phyloP scores from a whole-genome alignment of 257 asterid species.

The Nyctanthes arbortristis region DNA sequence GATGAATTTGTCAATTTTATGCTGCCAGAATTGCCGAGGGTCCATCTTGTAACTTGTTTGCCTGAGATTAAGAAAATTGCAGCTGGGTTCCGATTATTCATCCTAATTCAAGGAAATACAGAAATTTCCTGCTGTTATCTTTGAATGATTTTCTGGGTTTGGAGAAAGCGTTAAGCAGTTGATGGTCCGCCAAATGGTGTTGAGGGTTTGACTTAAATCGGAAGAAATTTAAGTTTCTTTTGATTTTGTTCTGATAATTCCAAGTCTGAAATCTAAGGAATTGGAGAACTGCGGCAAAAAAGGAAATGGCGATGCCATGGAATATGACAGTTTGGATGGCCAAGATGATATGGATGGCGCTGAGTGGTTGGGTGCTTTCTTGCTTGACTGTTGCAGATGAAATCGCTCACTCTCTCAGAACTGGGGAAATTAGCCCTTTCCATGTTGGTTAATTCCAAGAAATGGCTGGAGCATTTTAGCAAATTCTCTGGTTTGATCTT shows the following conservation, averaged over 20 bases:
- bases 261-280: background rate
- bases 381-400: constrained; percentile 82
- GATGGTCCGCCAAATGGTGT: constrained; percentile 6
- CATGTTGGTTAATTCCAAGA: constrained; percentile 55
- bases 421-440: constrained; percentile 65
- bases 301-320: constrained; percentile 78
- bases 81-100: constrained; percentile 10
- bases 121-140: constrained; percentile 5
- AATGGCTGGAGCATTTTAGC: background rate
- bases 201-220: constrained; percentile 15
- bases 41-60: constrained; percentile 7
- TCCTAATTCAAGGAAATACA: constrained; percentile 3
- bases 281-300: constrained; percentile 16
- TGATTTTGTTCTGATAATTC: background rate
- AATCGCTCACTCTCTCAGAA: constrained; percentile 58
- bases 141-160: constrained; percentile 6
- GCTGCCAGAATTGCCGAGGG: background rate
- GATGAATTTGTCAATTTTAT: constrained; percentile 4
- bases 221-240: background rate
- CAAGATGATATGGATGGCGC: constrained; percentile 68
- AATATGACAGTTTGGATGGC: constrained; percentile 62
- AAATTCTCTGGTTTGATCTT: constrained; percentile 16
- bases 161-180: constrained; percentile 13
- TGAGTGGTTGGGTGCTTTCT: constrained; percentile 65
- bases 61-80: background rate